Base-by-base conservation (phyloP, 108 stramenopile species). In the Cylindrotheca closterium region DNA sequence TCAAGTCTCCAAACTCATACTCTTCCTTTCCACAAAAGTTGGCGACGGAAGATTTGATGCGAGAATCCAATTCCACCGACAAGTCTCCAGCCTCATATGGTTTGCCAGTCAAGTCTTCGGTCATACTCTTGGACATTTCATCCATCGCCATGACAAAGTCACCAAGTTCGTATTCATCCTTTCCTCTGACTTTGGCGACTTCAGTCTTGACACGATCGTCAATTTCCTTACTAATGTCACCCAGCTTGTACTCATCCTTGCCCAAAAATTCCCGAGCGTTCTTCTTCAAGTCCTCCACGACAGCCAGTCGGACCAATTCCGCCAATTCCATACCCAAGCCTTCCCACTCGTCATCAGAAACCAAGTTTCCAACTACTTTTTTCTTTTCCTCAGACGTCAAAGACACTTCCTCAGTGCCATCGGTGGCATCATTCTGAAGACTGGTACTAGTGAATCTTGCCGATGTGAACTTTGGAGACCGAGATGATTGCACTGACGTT, bases 41-140 rank as follows among this genome's bases (percentile, higher is more conserved):
- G 4, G 80, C 83, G 3, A 93, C 88, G n/a, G 61, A 47, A 10
- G 46, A 51, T 48, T 86, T 87, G 30, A 86, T 80, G 1, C 88
- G 77, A 7, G 58, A 52, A 61, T 88, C 85, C 19, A 93, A 56
- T 52, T 90, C 88, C 2, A 56, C 59, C 29, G 80, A 74, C 52
- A 93, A 68, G 67, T 90, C 88, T 1, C 92, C 92, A 50, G 86
- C 77, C 60, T 92, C 85, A 31, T 92, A 92, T 7, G 70, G 81
- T 56, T 92, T 92, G 32, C 91, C 91, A 2, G 86, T 84, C 71
- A 92, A 52, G 57, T 79, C 68, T 62, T 74, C 73, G 21, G 78
- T 79, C 72, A 74, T 57, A 21, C 29, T 42, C 34, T 79, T 78
- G 58, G 69, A 57, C 51, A 81, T 78, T 25, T 67, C 66, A 68